A percentile compares a stretch with the other conserved stretches of the same genome.
phyloP scores from a whole-genome alignment of 1,284 basidiomycete species.

The Pseudozyma flocculosa region DNA sequence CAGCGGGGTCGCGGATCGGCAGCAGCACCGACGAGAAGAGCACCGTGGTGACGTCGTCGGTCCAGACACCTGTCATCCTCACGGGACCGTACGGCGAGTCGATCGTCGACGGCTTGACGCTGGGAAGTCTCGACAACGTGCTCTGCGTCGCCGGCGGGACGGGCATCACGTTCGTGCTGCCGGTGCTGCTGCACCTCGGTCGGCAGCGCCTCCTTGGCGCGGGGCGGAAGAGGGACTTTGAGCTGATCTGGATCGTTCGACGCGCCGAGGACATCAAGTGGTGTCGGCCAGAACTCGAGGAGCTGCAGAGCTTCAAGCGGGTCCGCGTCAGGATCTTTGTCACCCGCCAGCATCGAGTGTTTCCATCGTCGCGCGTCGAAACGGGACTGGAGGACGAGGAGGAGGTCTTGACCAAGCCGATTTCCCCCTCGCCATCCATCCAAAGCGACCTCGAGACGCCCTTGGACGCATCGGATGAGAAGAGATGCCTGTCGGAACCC shows the following conservation, averaged over 20 bases:
- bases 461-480: too few species aligned
- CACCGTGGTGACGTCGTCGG: too few species aligned
- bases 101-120: conserved; percentile 1
- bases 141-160: conserved; percentile 23
- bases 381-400: too few species aligned
- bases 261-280: conserved; percentile 5
- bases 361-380: too few species aligned
- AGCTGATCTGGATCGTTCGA: conserved; percentile 13
- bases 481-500: too few species aligned
- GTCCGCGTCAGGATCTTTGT: conserved; percentile 6
- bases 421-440: too few species aligned
- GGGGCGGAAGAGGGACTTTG: neutral
- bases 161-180: conserved; percentile 25
- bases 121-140: conserved; percentile 1
- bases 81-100: conserved; percentile 19
- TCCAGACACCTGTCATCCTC: conserved; percentile 9
- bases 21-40: too few species aligned
- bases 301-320: neutral
- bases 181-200: conserved; percentile 13
- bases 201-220: neutral
- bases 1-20: neutral
- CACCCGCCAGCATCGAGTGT: conserved; percentile 10
- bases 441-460: too few species aligned
- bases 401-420: too few species aligned
- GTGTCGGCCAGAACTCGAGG: conserved; percentile 11